Base-by-base conservation (phyloP, 2,329 filamentous ascomycete species). In the Emmonsia crescens region DNA sequence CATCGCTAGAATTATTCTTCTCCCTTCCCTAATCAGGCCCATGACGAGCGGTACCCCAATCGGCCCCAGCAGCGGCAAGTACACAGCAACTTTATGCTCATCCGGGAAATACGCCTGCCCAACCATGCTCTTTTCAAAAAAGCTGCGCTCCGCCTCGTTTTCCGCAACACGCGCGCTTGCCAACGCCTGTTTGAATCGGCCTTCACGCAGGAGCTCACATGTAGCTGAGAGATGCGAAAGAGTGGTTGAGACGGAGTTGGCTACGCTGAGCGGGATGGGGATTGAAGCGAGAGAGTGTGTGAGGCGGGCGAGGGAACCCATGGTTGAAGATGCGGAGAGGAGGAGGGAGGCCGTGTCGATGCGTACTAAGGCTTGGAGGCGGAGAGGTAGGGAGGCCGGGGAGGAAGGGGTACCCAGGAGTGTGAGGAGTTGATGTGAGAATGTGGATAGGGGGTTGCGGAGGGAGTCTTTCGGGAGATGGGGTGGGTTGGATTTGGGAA, bases 101-200 rank as follows among this genome's bases (percentile, higher is more conserved):
- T 99, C 94, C 0, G 94, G 94, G 74, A 99, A 99, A 75, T 97
- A 99, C 1, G 97, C 87, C 77, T 97, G 94, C 0, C 92, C 94
- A 14, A 99, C 94, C 94, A 99, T 99, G 71, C 89, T 96, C 76
- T 96, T 96, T 76, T 99, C 94, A 68, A 99, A 99, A 75, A 99
- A 99, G 0, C 93, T 93, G 64, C 88, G 86, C 73, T 99, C 94
- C 0, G 91, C 93, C 71, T 95, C 91, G 2, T 85, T 83, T 75
- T 96, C 92, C 5, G 94, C 94, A 55, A 91, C 85, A 10, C 89
- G 84, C 0, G 93, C 93, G 72, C 93, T 86, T 64, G 87, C 83
- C 46, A 99, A 78, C 0, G 91, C 92, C 6, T 75, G 74, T 33
- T 86, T 82, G 67, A 85, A 87, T 3, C 77, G 77, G 1, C 84